Percentiles rank a stretch among this genome's conserved stretches.
Evolutionary conservation across 768 basidiomycete genomes (phyloP).

Genomic region (Amanita thiersii): DNA sequence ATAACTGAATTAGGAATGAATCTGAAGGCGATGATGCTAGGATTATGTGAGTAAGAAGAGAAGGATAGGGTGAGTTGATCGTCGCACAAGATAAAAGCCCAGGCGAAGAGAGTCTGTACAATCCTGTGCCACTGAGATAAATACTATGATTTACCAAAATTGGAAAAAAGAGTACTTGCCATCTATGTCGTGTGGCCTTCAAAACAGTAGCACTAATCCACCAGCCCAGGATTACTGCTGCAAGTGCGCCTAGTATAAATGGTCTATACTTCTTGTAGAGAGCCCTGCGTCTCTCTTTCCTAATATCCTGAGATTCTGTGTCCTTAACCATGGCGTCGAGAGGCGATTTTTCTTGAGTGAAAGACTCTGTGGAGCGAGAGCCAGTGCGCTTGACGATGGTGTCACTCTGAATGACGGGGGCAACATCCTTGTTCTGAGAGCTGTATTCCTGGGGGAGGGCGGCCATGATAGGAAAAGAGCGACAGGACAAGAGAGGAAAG

Average conservation of each 20-base stretch:
- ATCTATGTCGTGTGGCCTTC: slow-evolving; percentile 63
- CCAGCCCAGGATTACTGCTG: slow-evolving; percentile 68
- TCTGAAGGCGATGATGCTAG: slow-evolving; percentile 74
- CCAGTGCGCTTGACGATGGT: slow-evolving; percentile 11
- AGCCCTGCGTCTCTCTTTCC: neutral
- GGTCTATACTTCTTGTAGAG: slow-evolving; percentile 25
- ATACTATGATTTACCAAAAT: slow-evolving; percentile 5
- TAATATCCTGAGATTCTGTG: neutral
- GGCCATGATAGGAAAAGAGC: neutral
- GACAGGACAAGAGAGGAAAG: neutral
- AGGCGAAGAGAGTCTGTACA: slow-evolving; percentile 74
- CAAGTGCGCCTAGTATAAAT: slow-evolving; percentile 42
- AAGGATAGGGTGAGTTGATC: neutral
- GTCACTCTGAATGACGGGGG: neutral
- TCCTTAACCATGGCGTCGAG: neutral
- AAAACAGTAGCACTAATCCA: slow-evolving; percentile 76
- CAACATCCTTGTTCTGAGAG: neutral
- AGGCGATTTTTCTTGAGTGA: slow-evolving; percentile 10
- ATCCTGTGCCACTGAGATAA: slow-evolving; percentile 38
- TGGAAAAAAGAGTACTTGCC: slow-evolving; percentile 32
- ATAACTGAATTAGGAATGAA: slow-evolving; percentile 70
- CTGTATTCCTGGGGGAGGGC: too few species aligned
- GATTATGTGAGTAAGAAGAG: slow-evolving; percentile 2
- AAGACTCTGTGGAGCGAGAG: slow-evolving; percentile 14
- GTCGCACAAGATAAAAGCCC: slow-evolving; percentile 70